Percentiles rank a stretch among this genome's conserved stretches.
phyloP scores from a whole-genome alignment of 1,284 basidiomycete genomes.

The Ganoderma lucidum region DNA sequence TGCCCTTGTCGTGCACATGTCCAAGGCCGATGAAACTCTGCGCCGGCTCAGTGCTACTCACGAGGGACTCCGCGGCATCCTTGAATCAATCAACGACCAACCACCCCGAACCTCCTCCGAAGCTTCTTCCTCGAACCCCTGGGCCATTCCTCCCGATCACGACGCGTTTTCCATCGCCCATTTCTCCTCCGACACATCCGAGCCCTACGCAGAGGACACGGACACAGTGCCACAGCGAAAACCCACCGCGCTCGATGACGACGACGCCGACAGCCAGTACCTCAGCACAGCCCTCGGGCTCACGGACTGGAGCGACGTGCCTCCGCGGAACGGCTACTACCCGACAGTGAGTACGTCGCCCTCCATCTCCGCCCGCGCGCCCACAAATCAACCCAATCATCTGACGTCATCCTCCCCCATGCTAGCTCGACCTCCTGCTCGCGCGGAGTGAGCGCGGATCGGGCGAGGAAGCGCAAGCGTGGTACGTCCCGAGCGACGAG shows the following conservation, averaged over 20 bases:
- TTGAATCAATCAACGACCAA: neutral
- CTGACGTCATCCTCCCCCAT: neutral
- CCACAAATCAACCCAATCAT: neutral
- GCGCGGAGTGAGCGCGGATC: neutral
- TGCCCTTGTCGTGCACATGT: neutral
- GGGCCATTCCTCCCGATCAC: neutral
- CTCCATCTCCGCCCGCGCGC: neutral
- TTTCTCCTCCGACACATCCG: neutral
- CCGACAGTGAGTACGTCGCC: slow-evolving; percentile 3
- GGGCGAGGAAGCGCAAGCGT: neutral
- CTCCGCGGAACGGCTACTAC: slow-evolving; percentile 13
- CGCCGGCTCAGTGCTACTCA: neutral
- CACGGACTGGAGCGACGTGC: slow-evolving; percentile 16
- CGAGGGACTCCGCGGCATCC: neutral
- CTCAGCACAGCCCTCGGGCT: slow-evolving; percentile 12
- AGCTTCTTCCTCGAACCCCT: slow-evolving; percentile 21
- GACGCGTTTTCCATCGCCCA: neutral
- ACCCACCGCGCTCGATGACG: neutral
- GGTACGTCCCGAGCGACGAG: slow-evolving; percentile 11
- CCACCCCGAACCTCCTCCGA: neutral
- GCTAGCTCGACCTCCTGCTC: neutral
- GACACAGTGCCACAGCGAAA: neutral
- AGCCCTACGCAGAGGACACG: no score
- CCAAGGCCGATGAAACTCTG: neutral
- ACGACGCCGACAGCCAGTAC: slow-evolving; percentile 7